Conservation (phyloP, 2,329 filamentous ascomycete genomes). For the Huntiella abstrusa region DNA sequence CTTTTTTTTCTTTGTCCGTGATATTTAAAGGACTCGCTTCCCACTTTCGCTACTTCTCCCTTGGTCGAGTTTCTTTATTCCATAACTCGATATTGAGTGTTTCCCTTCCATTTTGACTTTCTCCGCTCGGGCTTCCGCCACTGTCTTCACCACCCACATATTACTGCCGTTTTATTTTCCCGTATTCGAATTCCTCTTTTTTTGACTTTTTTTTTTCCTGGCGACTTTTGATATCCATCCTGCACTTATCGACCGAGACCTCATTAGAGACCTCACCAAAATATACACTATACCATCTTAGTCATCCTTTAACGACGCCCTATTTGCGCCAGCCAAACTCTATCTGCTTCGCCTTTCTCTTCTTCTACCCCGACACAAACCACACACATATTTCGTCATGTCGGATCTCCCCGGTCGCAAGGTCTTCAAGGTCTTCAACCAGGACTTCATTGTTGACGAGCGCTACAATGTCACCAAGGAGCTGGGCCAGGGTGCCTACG, state of each 20-base stretch:
- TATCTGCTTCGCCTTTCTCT: background rate
- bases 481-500: slow-evolving; percentile 92
- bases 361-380: background rate
- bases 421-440: slow-evolving; percentile 98
- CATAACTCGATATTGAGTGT: too few species aligned
- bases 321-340: background rate
- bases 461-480: slow-evolving; percentile 98
- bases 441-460: slow-evolving; percentile 97
- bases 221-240: slow-evolving; percentile 1
- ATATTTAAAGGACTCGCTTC: too few species aligned
- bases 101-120: too few species aligned
- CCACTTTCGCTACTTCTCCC: too few species aligned
- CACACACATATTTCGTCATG: slow-evolving; percentile 17
- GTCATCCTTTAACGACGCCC: background rate
- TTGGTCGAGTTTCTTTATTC: too few species aligned
- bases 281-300: too few species aligned
- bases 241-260: background rate
- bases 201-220: slow-evolving; percentile 1
- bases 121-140: too few species aligned
- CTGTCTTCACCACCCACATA: background rate
- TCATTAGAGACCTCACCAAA: too few species aligned
- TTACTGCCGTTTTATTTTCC: background rate
- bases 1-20: background rate
- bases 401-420: slow-evolving; percentile 43
- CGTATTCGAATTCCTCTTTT: background rate